A percentile compares a stretch with the other conserved stretches of the same genome.
phyloP scores from a whole-genome alignment of 73 alveolate species.

The Paramecium biaurelia region DNA sequence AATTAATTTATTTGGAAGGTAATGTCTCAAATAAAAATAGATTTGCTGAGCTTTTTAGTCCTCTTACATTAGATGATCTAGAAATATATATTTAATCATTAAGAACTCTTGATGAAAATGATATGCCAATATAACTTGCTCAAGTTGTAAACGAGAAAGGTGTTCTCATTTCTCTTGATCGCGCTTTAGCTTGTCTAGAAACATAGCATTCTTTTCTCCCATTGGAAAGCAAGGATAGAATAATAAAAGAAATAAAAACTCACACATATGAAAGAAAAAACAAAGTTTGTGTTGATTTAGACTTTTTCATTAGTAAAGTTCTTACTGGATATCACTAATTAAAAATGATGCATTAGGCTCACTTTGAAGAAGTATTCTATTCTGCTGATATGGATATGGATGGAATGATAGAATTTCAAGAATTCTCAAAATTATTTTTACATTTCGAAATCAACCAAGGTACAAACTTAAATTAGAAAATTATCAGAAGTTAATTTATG shows the following conservation, averaged over 20 bases:
- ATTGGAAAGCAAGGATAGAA: not conserved
- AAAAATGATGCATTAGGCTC: constrained; percentile 13
- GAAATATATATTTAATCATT: not conserved
- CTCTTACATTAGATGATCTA: constrained; percentile 25
- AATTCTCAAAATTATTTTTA: not conserved
- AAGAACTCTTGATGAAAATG: constrained; percentile 16
- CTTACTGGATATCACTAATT: not conserved
- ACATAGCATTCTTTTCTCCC: constrained; percentile 1
- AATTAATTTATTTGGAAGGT: constrained; percentile 31
- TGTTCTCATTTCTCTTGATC: not conserved
- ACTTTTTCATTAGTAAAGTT: not conserved
- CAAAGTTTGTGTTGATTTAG: not conserved
- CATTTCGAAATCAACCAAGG: constrained; percentile 32
- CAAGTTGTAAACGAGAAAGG: constrained; percentile 24
- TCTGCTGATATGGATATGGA: constrained; percentile 55
- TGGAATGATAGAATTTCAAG: constrained; percentile 50
- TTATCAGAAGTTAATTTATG: not conserved
- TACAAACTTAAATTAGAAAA: not conserved
- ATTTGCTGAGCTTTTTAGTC: not conserved
- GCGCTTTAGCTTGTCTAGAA: not conserved
- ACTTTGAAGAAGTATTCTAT: constrained; percentile 46
- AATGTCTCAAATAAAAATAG: not conserved
- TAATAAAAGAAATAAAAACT: not conserved
- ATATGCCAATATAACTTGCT: not conserved
- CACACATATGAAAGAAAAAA: not conserved